Evolutionary conservation across 2,329 filamentous ascomycete genomes (phyloP), one percentile per base, ranked within the genome.

Genomic region (Fusarium nisikadoi): DNA sequence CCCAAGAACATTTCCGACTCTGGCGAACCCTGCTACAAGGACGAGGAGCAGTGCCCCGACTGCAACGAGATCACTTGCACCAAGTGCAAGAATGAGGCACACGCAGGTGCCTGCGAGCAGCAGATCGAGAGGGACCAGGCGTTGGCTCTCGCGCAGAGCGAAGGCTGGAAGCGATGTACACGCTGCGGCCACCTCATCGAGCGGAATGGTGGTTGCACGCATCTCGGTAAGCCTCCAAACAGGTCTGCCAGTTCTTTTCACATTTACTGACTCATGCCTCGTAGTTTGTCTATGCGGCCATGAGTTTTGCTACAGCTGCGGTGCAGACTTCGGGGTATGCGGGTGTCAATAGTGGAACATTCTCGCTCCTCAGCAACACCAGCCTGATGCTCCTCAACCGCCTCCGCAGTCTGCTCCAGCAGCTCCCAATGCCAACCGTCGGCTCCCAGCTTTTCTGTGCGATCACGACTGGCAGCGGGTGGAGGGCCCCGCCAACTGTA

Each of bases 141-240:
- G 1, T 65, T 88, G 2, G 50, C 75, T 0, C 53, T 85, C 0
- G 86, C 85, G 1, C 59, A 68, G 0, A 64, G 78, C 1, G 74
- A 86, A 7, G 81, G 83, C 0, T 91, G 87, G 88, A 83, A 85
- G 73, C 79, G 83, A 4, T 91, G 88, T 62, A 75, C 71, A 4
- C 50, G 65, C 0, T 91, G 88, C 69, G 67, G 67, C 0, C 68
- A 78, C 0, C 38, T 90, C 12, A 82, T 90, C 1, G 86, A 89
- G 75, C 77, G 87, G 0, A 41, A 70, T 0, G 16, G 39, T 1
- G 88, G 89, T 2, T 90, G 88, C 65, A 81, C 86, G 55, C 87
- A 90, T 55, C 89, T 90, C 7, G 86, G 88, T 90, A 71, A 73
- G 86, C 46, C 10, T 7, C 29, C 83, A 4, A 9, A 29, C 14